phyloP scores from a whole-genome alignment of 2,329 filamentous ascomycete genomes.

The Furcasterigmium sp. region DNA sequence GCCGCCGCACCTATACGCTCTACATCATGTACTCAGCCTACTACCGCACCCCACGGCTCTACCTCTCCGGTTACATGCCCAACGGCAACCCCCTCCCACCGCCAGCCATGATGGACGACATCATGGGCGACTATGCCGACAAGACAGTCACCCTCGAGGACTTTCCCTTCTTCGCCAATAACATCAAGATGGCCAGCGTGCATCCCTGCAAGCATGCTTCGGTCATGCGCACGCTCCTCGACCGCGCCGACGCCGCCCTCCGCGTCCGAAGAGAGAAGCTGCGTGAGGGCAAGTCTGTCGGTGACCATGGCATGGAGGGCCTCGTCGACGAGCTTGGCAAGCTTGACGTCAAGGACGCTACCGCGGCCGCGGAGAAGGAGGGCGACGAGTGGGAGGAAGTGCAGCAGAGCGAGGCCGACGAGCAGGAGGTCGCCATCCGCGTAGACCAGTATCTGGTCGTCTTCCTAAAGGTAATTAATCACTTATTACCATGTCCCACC shows the following conservation, averaged over 20 bases:
- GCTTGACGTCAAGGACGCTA: constrained; percentile 50
- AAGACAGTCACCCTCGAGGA: constrained; percentile 98
- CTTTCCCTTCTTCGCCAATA: constrained; percentile 89
- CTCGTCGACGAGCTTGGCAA: constrained; percentile 76
- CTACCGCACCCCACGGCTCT: constrained; percentile 92
- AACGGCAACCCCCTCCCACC: constrained; percentile 77
- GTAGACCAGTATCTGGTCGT: constrained; percentile 88
- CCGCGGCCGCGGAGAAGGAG: constrained; percentile 44
- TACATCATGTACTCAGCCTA: constrained; percentile 98
- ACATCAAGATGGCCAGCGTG: constrained; percentile 92
- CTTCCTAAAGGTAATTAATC: constrained; percentile 65
- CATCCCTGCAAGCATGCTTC: constrained; percentile 96
- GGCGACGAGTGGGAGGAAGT: constrained; percentile 63
- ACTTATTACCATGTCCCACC: not conserved
- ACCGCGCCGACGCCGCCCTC: constrained; percentile 88
- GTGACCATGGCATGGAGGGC: constrained; percentile 68
- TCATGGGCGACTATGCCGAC: constrained; percentile 93
- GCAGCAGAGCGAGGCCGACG: constrained; percentile 55
- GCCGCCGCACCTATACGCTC: constrained; percentile 88
- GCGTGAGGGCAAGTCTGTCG: constrained; percentile 48
- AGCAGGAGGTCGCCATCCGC: constrained; percentile 70
- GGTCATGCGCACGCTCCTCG: constrained; percentile 96
- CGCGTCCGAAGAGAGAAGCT: constrained; percentile 84
- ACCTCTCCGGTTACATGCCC: constrained; percentile 83
- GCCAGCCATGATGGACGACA: constrained; percentile 91